Percentiles rank a stretch among this genome's conserved stretches.
phyloP scores from a whole-genome alignment of 1,284 basidiomycete species.

The Ganoderma sinense region DNA sequence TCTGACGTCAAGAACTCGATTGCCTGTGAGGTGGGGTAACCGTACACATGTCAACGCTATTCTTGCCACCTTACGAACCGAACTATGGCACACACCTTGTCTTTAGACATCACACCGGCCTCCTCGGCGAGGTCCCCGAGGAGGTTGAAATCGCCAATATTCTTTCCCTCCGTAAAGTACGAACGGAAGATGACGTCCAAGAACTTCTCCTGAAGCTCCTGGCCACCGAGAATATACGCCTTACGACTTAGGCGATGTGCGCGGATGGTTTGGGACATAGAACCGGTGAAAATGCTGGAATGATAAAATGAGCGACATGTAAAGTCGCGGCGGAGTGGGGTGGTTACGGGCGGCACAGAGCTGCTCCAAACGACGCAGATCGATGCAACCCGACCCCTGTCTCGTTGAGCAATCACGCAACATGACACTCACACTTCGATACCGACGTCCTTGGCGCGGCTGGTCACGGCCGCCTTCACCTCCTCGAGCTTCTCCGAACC shows the following conservation, averaged over 20 bases:
- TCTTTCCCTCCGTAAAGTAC: slow-evolving; percentile 69
- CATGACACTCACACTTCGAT: slow-evolving; percentile 67
- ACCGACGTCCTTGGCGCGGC: slow-evolving; percentile 65
- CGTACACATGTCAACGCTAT: background rate
- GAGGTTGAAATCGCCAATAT: slow-evolving; percentile 65
- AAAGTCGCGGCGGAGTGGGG: background rate
- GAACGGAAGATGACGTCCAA: slow-evolving; percentile 71
- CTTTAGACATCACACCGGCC: slow-evolving; percentile 65
- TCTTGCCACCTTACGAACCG: background rate
- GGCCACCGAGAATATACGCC: slow-evolving; percentile 73
- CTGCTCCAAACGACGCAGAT: background rate
- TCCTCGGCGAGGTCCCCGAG: slow-evolving; percentile 70
- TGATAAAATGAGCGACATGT: background rate
- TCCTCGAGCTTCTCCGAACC: slow-evolving; percentile 63
- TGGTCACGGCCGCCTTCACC: slow-evolving; percentile 53
- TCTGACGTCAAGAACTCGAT: slow-evolving; percentile 70
- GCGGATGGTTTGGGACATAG: slow-evolving; percentile 68
- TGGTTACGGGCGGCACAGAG: background rate
- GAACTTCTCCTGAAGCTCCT: slow-evolving; percentile 64
- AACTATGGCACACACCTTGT: slow-evolving; percentile 53
- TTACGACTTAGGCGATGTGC: slow-evolving; percentile 81
- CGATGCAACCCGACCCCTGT: background rate
- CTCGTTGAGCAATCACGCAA: background rate
- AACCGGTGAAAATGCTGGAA: slow-evolving; percentile 59
- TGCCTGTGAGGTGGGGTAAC: slow-evolving; percentile 37